Conservation (phyloP, 75 land plant species). For the Cryptomeria japonica region DNA sequence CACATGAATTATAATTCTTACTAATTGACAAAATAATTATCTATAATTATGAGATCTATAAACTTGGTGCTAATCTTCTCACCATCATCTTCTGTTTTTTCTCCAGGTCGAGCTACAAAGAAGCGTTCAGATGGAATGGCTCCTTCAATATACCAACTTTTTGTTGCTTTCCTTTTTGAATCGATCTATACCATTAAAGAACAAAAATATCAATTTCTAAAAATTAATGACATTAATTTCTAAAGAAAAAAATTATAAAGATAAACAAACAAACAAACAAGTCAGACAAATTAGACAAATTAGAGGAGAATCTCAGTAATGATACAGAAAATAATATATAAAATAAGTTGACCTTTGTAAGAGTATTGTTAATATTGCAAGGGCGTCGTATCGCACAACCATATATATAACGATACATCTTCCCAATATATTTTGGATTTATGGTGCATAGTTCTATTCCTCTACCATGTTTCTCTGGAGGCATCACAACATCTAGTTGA, state of each 20-base stretch:
- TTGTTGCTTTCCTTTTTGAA: conserved; percentile 46
- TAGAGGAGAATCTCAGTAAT: not conserved
- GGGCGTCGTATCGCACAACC: conserved; percentile 70
- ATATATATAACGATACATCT: conserved; percentile 70
- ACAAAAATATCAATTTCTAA: not conserved
- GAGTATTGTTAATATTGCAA: too few species aligned
- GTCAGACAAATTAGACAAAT: not conserved
- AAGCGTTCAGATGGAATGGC: conserved; percentile 77
- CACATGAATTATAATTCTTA: not conserved
- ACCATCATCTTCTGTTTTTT: conserved; percentile 79
- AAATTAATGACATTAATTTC: not conserved
- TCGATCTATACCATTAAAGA: conserved; percentile 44
- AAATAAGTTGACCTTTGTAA: conserved; percentile 23
- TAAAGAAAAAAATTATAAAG: not conserved
- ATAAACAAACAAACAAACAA: not conserved
- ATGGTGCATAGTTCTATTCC: conserved; percentile 85
- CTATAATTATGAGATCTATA: not conserved
- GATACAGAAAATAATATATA: not conserved
- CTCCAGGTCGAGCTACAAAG: conserved; percentile 75
- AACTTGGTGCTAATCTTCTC: not conserved
- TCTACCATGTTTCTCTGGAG: conserved; percentile 53
- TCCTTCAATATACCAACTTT: conserved; percentile 68
- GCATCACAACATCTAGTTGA: too few species aligned
- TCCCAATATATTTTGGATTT: conserved; percentile 59
- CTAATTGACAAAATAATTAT: too few species aligned